phyloP scores from a whole-genome alignment of 352 stramenopile species.

The Phytopythium aichiense region DNA sequence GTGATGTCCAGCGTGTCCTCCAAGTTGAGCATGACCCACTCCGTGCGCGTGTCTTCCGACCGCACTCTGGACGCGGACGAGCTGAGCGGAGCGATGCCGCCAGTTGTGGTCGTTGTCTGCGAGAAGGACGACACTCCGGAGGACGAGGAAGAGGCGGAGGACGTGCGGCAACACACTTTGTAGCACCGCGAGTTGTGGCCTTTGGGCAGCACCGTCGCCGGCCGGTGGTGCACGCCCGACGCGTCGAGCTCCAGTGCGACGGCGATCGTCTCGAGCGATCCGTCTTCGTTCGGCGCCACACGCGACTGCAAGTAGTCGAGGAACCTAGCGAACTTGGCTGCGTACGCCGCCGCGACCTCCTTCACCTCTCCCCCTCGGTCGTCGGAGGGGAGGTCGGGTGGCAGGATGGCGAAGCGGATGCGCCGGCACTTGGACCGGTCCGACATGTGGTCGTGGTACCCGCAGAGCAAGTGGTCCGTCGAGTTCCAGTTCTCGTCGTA shows the following conservation, averaged over 20 bases:
- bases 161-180: slow-evolving; percentile 35
- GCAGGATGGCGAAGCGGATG: slow-evolving; percentile 67
- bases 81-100: background rate
- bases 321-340: slow-evolving; percentile 52
- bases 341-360: slow-evolving; percentile 25
- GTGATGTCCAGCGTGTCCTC: slow-evolving; percentile 57
- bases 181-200: slow-evolving; percentile 21
- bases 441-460: slow-evolving; percentile 71
- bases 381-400: slow-evolving; percentile 17
- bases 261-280: slow-evolving; percentile 39
- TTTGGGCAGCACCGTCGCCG: slow-evolving; percentile 5
- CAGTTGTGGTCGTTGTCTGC: slow-evolving; percentile 8
- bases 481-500: slow-evolving; percentile 81
- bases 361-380: background rate
- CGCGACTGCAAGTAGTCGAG: slow-evolving; percentile 64
- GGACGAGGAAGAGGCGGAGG: slow-evolving; percentile 8
- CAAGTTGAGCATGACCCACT: slow-evolving; percentile 71
- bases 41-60: slow-evolving; percentile 47
- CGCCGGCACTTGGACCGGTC: slow-evolving; percentile 66
- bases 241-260: slow-evolving; percentile 36
- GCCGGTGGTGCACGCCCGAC: slow-evolving; percentile 8
- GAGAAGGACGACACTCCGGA: background rate
- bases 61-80: slow-evolving; percentile 2
- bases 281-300: slow-evolving; percentile 43
- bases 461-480: slow-evolving; percentile 68